A percentile compares a stretch with the other conserved stretches of the same genome.
Conservation (phyloP, 2,329 filamentous ascomycete genomes). For the Penicillium sp. region DNA sequence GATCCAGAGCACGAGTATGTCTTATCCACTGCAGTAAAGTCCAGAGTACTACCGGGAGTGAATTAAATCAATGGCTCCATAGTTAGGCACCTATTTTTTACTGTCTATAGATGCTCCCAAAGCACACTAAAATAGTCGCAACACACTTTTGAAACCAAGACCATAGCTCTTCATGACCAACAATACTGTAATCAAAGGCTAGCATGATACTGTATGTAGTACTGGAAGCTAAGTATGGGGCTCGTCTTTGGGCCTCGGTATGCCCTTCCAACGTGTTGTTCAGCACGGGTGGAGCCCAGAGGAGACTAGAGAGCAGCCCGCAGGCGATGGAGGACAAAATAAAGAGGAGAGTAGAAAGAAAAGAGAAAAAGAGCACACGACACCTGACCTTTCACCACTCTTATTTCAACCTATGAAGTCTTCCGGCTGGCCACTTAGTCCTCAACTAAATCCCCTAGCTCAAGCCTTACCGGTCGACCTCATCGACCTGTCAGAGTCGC, state of each 20-base stretch:
- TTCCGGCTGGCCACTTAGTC: not conserved
- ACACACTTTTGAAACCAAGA: not conserved
- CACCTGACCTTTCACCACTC: not conserved
- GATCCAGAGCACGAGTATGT: not conserved
- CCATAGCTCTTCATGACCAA: not conserved
- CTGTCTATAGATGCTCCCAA: not conserved
- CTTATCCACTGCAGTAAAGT: not conserved
- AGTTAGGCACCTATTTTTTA: not conserved
- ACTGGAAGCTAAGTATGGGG: not conserved
- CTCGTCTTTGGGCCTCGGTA: not conserved
- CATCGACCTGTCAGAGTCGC: constrained; percentile 8
- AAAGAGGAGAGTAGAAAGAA: not conserved
- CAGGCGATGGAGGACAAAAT: not conserved
- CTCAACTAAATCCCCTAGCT: not conserved
- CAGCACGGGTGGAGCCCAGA: not conserved
- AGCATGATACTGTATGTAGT: not conserved
- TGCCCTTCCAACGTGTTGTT: not conserved
- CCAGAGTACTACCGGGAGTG: not conserved
- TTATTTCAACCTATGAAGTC: not conserved
- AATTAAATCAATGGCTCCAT: not conserved
- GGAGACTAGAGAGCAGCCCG: too few species aligned
- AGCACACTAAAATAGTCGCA: not conserved
- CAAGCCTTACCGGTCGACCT: not conserved
- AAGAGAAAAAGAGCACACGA: constrained; percentile 1
- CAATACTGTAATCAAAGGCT: not conserved